Base-by-base conservation (phyloP, 805 yeast genomes). In the Ogataea neopini region DNA sequence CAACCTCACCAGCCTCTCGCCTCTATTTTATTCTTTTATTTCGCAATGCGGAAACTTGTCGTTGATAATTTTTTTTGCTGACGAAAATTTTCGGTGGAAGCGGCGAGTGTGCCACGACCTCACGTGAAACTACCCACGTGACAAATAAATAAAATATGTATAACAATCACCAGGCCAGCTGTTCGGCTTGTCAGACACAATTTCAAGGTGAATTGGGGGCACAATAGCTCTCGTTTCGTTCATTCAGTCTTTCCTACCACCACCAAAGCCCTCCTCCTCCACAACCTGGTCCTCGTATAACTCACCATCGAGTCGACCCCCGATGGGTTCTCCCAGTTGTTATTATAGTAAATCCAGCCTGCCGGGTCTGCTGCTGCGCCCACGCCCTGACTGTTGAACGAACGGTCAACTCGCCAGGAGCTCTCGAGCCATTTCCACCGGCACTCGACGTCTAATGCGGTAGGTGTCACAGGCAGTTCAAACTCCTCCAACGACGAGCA, bases 351-450 rank as follows among this genome's bases (percentile, higher is more conserved):
- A 0, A 68, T 66, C 87, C 87, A 81, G 0, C 83, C 84, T 1
- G 70, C 72, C 11, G 59, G 57, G 32, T 67, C 60, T 43, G 67
- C 68, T 4, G 62, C 60, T 18, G 13, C 26, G 7, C 40, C 29
- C 6, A 11, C 29, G 6, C 33, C 38, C 37, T 68, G 69, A 15
- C 33, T 39, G 45, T 71, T 70, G 54, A 62, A 72, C 14, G 67
- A 72, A 8, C 53, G 34, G 48, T 79, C 84, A 5, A 77, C 50
- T 8, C 59, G 56, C 87, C 87, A 81, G 2, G 59, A 49, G 11
- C 64, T 71, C 43, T 80, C 86, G 13, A 77, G 48, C 87, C 87
- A 81, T 47, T 68, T 72, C 86, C 86, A 81, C 39, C 65, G 70
- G 25, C 33, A 28, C 22, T 39, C 42, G 14, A 39, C 20, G 25